Base-by-base conservation (phyloP, 1,284 basidiomycete genomes). In the Ceratobasidium papillatum region DNA sequence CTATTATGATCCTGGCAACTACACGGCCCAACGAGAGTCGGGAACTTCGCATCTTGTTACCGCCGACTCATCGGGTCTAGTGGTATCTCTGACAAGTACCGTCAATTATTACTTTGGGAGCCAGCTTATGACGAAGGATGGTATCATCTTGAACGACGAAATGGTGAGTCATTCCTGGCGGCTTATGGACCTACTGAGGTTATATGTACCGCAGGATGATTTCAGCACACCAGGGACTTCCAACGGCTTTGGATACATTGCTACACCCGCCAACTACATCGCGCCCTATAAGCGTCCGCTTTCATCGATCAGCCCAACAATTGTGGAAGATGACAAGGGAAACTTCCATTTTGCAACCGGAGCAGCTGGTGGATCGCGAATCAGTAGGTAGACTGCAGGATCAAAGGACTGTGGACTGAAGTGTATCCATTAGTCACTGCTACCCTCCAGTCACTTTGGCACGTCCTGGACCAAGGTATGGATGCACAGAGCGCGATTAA, bases 71-170 rank as follows among this genome's bases (percentile, higher is more conserved):
- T 59, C 54, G 51, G 74, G 74, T 12, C 1, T 75, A 27, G 74
- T 75, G 7, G 59, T 75, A n/a, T 69, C 45, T 3, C 45, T 63
- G 14, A 75, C 74, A 17, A 75, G 64, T 32, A 75, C 74, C 3
- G 65, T 75, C 9, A 75, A 75, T 36, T 64, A 69, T 19, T 75
- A 75, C 25, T 75, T 75, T 36, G 74, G 74, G 17, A 54, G 47
- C 32, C 74, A 49, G 22, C 19, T 75, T 8, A 75, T 75, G 74
- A 66, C 66, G 0, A n/a, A 32, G 9, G 74, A 75, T 52, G 61
- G 74, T 17, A 36, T 75, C 43, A 74, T 74, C 58, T 45, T 75
- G 14, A 75, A 75, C 41, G 65, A 75, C 41, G 74, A 75, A 34
- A 75, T 75, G 74, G 73, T 66, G 14, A n/a, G 56, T 22, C 3